Evolutionary conservation across 2,329 filamentous ascomycete species (phyloP), one percentile per base, ranked within the genome.

Genomic region (Exophiala spinifera): DNA sequence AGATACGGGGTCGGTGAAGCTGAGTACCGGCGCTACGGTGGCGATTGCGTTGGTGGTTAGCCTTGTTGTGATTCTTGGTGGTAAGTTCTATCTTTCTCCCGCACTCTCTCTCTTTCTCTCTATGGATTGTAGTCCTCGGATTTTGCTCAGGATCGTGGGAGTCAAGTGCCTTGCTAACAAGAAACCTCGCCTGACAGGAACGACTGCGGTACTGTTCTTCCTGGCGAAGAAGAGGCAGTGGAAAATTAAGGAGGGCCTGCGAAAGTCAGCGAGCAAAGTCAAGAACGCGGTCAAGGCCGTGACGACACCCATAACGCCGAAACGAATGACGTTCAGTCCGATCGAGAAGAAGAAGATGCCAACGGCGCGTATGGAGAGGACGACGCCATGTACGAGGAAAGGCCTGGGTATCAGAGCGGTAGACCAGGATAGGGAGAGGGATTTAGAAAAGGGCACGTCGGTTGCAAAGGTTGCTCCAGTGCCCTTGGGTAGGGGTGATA

Each of bases 161-260:
- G n/a, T n/a, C n/a, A n/a, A n/a, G n/a, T n/a, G n/a, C n/a, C n/a
- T n/a, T n/a, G n/a, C n/a, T n/a, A n/a, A n/a, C n/a, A n/a, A n/a
- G n/a, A n/a, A n/a, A n/a, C n/a, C n/a, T n/a, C 23, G 23, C 4
- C 23, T 3, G 23, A 11, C 48, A 61, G 59, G 45, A 37, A 59
- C 59, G 3, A 53, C 59, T 31, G 81, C 84, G 2, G 73, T 83
- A 2, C 81, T 94, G 23, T 95, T 88, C 74, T 89, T 86, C 69
- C 69, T 92, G 34, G 87, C 89, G 51, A 94, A 94, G 77, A 91
- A 89, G 74, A 83, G 85, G 44, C 88, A 91, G 70, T 94, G 89
- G 89, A 87, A 85, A 61, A 76, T 94, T 62, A 82, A 85, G 55
- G 83, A 88, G 67, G 87, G 79, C 25, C 77, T 95, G 53, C 81